These are phyloP conservation scores for Pinus taeda DNA, from an alignment of 75 land plant genomes.

Conservation along the genomic window DNA sequence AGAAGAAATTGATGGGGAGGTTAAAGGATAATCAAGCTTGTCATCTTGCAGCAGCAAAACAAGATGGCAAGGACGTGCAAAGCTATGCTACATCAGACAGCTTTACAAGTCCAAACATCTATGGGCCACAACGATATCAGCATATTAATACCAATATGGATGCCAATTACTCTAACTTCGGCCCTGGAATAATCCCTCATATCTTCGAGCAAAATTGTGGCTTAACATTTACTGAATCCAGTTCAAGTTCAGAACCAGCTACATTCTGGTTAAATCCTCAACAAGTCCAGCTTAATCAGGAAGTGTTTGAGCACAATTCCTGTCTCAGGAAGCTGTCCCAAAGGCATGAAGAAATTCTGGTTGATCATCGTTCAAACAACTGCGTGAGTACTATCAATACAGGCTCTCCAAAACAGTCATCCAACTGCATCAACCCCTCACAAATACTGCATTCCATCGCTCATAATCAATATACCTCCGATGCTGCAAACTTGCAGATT, in stretches of 20 bases:
- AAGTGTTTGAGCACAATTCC: background rate
- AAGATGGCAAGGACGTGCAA: background rate
- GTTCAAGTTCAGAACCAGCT: background rate
- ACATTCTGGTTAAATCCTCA: slow-evolving; percentile 1
- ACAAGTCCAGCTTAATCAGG: slow-evolving; percentile 1
- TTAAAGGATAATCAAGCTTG: slow-evolving; percentile 14
- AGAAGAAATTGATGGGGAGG: slow-evolving; percentile 38
- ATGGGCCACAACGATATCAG: background rate
- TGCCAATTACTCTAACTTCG: background rate
- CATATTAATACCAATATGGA: background rate
- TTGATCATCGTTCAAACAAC: slow-evolving; percentile 3
- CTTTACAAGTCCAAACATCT: background rate
- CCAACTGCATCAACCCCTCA: background rate
- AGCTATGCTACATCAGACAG: background rate
- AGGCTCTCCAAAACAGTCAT: background rate
- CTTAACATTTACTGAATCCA: background rate
- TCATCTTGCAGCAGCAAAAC: background rate
- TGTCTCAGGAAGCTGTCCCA: background rate
- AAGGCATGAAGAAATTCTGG: background rate
- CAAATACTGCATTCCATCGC: background rate
- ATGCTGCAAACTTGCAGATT: background rate
- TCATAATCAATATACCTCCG: background rate
- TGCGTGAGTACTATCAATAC: background rate
- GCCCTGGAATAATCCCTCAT: background rate
- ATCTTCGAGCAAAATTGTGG: background rate